These are phyloP conservation scores for Fusarium solani-melongenae DNA, from an alignment of 2,329 filamentous ascomycete species.

Conservation along the genomic window DNA sequence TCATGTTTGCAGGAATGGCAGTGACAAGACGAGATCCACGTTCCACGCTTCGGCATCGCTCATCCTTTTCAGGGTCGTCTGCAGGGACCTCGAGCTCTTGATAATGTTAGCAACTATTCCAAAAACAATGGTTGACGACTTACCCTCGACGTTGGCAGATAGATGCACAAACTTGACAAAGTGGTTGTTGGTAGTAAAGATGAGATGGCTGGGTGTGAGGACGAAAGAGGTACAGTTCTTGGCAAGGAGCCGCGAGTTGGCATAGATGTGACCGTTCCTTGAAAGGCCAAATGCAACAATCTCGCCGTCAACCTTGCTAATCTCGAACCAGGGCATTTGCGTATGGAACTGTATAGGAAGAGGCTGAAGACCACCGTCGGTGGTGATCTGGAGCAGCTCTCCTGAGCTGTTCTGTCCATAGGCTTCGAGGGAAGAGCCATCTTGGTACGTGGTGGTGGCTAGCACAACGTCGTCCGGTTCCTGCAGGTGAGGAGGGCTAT, in stretches of 20 bases:
- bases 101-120: conserved; percentile 32
- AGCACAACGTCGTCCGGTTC: conserved; percentile 26
- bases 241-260: conserved; percentile 76
- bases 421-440: conserved; percentile 43
- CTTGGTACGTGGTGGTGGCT: conserved; percentile 49
- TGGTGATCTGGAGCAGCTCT: conserved; percentile 54
- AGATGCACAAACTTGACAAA: conserved; percentile 95
- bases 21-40: conserved; percentile 88
- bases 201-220: conserved; percentile 82
- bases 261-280: conserved; percentile 80
- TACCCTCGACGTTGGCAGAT: conserved; percentile 69
- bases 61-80: conserved; percentile 91
- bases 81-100: conserved; percentile 82
- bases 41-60: conserved; percentile 91
- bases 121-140: conserved; percentile 20
- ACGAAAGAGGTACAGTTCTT: conserved; percentile 95
- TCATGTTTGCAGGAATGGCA: conserved; percentile 88
- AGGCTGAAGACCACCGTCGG: conserved; percentile 46
- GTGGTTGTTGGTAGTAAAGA: conserved; percentile 93
- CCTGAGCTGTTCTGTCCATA: conserved; percentile 61
- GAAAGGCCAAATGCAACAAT: conserved; percentile 73
- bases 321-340: conserved; percentile 65
- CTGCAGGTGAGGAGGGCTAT: conserved; percentile 26
- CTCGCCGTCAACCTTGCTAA: conserved; percentile 56
- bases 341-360: conserved; percentile 54